Evolutionary conservation across 768 basidiomycete species (phyloP).

Genomic region (Mycena indigotica): DNA sequence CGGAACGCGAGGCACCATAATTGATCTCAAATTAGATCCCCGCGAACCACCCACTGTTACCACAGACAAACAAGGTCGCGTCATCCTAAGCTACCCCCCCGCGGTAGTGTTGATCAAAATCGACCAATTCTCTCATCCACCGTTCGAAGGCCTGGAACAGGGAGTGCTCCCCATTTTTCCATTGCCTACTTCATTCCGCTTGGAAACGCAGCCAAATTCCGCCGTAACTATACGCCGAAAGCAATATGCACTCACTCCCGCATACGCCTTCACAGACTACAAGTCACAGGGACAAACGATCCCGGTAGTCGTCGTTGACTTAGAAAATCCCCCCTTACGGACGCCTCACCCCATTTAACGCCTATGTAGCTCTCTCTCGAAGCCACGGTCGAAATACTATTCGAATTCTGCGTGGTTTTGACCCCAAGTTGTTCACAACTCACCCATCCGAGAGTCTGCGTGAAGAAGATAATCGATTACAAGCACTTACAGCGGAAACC

Average conservation of each 20-base stretch:
- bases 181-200: background rate
- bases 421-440: constrained; percentile 26
- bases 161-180: background rate
- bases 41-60: background rate
- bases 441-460: constrained; percentile 22
- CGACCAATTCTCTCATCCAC: background rate
- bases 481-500: too few species aligned
- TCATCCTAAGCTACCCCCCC: background rate
- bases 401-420: constrained; percentile 35
- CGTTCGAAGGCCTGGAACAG: background rate
- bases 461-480: constrained; percentile 28
- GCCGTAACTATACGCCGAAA: background rate
- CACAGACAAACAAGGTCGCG: background rate
- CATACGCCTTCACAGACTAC: constrained; percentile 35
- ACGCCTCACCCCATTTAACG: constrained; percentile 31
- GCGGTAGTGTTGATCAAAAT: background rate
- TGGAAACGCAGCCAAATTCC: too few species aligned
- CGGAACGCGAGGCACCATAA: background rate
- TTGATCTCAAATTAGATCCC: background rate
- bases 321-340: constrained; percentile 32
- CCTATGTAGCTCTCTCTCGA: too few species aligned
- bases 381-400: constrained; percentile 31
- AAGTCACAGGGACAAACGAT: constrained; percentile 44
- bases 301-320: constrained; percentile 36
- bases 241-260: too few species aligned